Evolutionary conservation across 2,329 filamentous ascomycete genomes (phyloP).

Genomic region (Trichoderma koningiopsis): DNA sequence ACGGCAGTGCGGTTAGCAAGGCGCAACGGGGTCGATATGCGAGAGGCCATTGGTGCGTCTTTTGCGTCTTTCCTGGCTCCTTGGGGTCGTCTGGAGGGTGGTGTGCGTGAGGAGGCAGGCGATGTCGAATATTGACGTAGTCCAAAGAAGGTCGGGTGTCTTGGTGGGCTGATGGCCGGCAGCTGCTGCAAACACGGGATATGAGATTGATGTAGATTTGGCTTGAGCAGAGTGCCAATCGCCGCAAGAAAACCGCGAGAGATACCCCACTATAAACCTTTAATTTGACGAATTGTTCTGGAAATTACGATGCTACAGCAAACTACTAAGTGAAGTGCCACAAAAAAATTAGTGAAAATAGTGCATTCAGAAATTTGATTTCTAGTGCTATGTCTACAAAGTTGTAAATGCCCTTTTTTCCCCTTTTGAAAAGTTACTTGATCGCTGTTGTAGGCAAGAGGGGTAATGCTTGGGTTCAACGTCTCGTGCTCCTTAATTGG

Average conservation of each 20-base stretch:
- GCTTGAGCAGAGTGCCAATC: background rate
- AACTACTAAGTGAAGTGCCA: background rate
- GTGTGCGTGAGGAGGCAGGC: background rate
- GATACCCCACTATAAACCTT: background rate
- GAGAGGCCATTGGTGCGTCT: conserved; percentile 37
- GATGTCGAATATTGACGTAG: background rate
- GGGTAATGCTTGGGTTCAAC: background rate
- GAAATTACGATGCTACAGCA: background rate
- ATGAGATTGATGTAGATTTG: background rate
- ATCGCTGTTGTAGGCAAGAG: background rate
- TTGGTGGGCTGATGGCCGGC: conserved; percentile 22
- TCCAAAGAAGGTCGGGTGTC: background rate
- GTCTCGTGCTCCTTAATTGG: background rate
- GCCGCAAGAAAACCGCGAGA: background rate
- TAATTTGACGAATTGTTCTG: background rate
- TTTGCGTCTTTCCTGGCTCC: background rate
- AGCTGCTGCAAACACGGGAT: background rate
- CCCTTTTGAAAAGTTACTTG: background rate
- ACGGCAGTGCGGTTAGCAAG: conserved; percentile 28
- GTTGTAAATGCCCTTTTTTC: background rate
- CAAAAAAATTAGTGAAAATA: background rate
- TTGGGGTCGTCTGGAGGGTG: background rate
- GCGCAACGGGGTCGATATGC: conserved; percentile 35
- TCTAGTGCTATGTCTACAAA: background rate
- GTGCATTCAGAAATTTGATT: background rate